Evolutionary conservation across 352 stramenopile genomes (phyloP).

Genomic region (Peronospora farinosa): DNA sequence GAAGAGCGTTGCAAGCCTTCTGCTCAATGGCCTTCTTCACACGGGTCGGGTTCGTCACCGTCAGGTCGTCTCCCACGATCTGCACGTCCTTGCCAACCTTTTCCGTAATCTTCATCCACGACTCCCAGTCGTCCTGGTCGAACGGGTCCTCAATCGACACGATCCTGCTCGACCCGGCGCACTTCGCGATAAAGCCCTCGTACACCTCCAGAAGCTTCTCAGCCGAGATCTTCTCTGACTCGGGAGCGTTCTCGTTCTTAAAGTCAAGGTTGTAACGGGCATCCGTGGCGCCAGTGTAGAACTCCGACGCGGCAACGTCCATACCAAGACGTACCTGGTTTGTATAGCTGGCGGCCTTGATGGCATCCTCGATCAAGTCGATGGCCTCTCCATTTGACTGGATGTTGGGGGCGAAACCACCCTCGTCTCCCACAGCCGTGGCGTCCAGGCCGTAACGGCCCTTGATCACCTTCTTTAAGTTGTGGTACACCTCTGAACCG

Average conservation of each 20-base stretch:
- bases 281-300: constrained; percentile 90
- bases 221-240: constrained; percentile 86
- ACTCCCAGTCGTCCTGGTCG: constrained; percentile 97
- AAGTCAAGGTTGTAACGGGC: constrained; percentile 99
- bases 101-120: constrained; percentile 92
- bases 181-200: constrained; percentile 88
- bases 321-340: constrained; percentile 96
- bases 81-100: constrained; percentile 89
- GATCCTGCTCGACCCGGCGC: constrained; percentile 91
- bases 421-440: constrained; percentile 98
- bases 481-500: constrained; percentile 98
- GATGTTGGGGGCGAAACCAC: constrained; percentile 96
- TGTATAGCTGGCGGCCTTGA: constrained; percentile 92
- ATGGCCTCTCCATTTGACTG: constrained; percentile 95
- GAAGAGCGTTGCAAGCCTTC: constrained; percentile 94
- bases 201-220: constrained; percentile 95
- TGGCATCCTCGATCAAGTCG: constrained; percentile 96
- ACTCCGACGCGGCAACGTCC: constrained; percentile 98
- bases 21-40: constrained; percentile 93
- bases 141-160: constrained; percentile 99
- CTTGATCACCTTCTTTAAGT: constrained; percentile 99
- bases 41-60: constrained; percentile 96
- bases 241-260: constrained; percentile 90
- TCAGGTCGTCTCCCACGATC: constrained; percentile 99
- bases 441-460: constrained; percentile 96